phyloP scores from a whole-genome alignment of 352 stramenopile species.

The Plasmopara muralis region DNA sequence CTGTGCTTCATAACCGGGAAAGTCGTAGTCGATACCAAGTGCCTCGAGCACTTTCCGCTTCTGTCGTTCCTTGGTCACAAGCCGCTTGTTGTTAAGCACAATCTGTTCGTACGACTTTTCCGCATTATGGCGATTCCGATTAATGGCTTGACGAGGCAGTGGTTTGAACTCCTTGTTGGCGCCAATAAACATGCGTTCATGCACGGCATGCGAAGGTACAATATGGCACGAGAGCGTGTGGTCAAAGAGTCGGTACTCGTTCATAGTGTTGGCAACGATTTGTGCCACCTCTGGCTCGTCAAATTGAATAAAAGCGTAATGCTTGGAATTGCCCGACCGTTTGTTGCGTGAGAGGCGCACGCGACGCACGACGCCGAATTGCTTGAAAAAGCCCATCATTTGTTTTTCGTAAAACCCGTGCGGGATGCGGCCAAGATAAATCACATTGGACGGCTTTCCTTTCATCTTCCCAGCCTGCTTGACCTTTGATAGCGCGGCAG shows the following conservation, averaged over 20 bases:
- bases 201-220: conserved; percentile 79
- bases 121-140: conserved; percentile 74
- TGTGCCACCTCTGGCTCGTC: conserved; percentile 86
- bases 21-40: conserved; percentile 83
- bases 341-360: conserved; percentile 93
- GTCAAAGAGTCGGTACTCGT: conserved; percentile 92
- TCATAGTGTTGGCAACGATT: conserved; percentile 93
- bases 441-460: conserved; percentile 73
- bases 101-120: conserved; percentile 73
- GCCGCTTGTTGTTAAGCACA: conserved; percentile 56
- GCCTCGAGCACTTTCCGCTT: conserved; percentile 72
- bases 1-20: conserved; percentile 62
- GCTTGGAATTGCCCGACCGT: conserved; percentile 91
- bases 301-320: conserved; percentile 97
- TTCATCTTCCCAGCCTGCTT: conserved; percentile 25
- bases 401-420: conserved; percentile 96
- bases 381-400: conserved; percentile 92
- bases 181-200: conserved; percentile 83
- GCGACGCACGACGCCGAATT: conserved; percentile 92
- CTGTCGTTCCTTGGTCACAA: conserved; percentile 67
- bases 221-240: conserved; percentile 92
- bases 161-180: conserved; percentile 81
- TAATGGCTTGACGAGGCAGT: conserved; percentile 58
- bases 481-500: conserved; percentile 12
- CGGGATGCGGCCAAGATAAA: conserved; percentile 96